Conservation (phyloP, 2,329 filamentous ascomycete species). For the Monilinia fructicola region DNA sequence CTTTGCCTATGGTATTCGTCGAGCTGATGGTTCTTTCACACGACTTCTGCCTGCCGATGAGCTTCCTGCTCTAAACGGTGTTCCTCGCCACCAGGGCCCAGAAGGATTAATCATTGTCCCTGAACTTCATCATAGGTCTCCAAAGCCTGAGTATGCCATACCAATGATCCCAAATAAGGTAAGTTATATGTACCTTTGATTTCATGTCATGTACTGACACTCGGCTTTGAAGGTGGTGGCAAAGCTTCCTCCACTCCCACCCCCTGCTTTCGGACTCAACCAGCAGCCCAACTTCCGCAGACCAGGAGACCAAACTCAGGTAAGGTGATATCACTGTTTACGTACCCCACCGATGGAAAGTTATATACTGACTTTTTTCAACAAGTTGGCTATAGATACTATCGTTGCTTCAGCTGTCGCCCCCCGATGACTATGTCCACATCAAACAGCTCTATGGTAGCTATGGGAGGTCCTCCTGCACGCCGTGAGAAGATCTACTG, state of each 20-base stretch:
- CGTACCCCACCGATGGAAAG: background rate
- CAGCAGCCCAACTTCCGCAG: background rate
- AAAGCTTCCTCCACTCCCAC: slow-evolving; percentile 9
- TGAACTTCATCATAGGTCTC: slow-evolving; percentile 27
- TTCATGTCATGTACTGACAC: slow-evolving; percentile 3
- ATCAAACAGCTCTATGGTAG: background rate
- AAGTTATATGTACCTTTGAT: slow-evolving; percentile 11
- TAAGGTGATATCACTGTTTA: background rate
- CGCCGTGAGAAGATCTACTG: slow-evolving; percentile 67
- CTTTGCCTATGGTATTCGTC: slow-evolving; percentile 54
- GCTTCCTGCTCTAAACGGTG: slow-evolving; percentile 44
- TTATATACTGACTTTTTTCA: slow-evolving; percentile 8
- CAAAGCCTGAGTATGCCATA: slow-evolving; percentile 23
- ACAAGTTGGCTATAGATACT: slow-evolving; percentile 19
- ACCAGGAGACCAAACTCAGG: slow-evolving; percentile 19
- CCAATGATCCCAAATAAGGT: slow-evolving; percentile 33
- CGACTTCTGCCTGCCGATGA: slow-evolving; percentile 56
- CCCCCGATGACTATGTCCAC: background rate
- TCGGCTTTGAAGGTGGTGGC: slow-evolving; percentile 5
- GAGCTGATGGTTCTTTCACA: slow-evolving; percentile 55
- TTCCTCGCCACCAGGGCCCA: slow-evolving; percentile 38
- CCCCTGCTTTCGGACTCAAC: background rate
- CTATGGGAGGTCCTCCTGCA: background rate
- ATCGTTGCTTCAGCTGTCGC: slow-evolving; percentile 15
- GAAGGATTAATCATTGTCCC: slow-evolving; percentile 40